Evolutionary conservation across 108 stramenopile genomes (phyloP), one percentile per base, ranked within the genome.

Genomic region (Nannochloropsis oceanica): DNA sequence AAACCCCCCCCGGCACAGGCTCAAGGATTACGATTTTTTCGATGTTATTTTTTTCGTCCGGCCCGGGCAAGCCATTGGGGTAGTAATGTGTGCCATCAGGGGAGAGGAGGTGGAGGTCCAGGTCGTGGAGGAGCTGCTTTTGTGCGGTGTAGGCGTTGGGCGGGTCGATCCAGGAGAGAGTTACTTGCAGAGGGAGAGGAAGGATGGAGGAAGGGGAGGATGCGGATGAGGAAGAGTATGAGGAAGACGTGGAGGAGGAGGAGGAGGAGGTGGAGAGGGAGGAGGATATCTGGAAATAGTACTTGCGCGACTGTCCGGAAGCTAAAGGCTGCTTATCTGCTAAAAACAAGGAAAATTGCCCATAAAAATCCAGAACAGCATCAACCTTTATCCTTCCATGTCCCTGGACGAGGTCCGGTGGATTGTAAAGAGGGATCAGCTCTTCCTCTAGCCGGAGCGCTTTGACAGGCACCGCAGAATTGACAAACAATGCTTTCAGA

Each of bases 121-220:
- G 80, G 85, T 94, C 93, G 85, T 94, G 93, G 25, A 93, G 82
- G 3, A 94, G 44, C 79, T 93, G 93, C 26, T 85, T 85, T 24
- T 84, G 79, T 43, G 93, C 93, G n/a, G 86, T 82, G 26, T 84
- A 73, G n/a, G 84, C 82, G 27, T 86, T 92, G 11, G 93, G 89
- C 43, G 93, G 91, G 81, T 94, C 94, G 84, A 86, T 89, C 94
- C 94, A 94, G 22, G 86, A 89, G 81, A 94, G 84, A 18, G 93
- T 93, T 14, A 90, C 92, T 42, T 86, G 84, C 20, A 93, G 79
- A 11, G 90, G 85, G 42, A 43, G 44, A 42, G 81, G 44, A 10
- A 59, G 13, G 82, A 81, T 81, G 44, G 24, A 20, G 34, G 43
- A 43, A 50, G 84, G 14, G 26, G 26, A 50, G 26, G 81, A 12